Base-by-base conservation (phyloP, 2,329 filamentous ascomycete species). In the Colletotrichum eremochloae region DNA sequence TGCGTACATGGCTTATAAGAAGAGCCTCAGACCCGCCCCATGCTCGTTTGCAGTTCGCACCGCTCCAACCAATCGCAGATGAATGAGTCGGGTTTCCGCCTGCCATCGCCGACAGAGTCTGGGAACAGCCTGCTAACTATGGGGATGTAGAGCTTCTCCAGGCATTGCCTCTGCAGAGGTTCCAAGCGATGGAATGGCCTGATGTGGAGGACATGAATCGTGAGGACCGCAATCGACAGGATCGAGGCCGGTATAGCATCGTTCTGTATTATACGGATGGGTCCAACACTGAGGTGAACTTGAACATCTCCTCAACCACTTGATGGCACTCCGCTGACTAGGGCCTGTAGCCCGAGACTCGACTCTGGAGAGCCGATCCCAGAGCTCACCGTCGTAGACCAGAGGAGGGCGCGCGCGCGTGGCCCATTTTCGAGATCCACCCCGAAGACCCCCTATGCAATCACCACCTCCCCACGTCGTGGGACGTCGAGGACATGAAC, bases 211-310 rank as follows among this genome's bases (percentile, higher is more conserved):
- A 20, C 38, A 44, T 57, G 46, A 31, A 24, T 12, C 40, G 8
- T 12, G 36, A 48, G 42, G 20, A 33, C 5, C 63, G n/a, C 31
- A 7, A 46, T 46, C 67, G 31, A 14, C 52, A 36, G 38, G 64
- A 46, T 20, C 31, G n/a, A 33, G 36, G 56, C n/a, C 58, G 57
- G 11, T 72, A 63, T n/a, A 57, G 38, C 42, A 72, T 72, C 58
- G 53, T 68, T 9, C 42, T 66, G 31, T 72, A 56, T 38, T 62
- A 70, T 29, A 33, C 70, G 11, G 70, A 72, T 14, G 70, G 70
- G 2, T 29, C 36, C 5, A 72, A 66, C 48, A 42, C 50, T 6
- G 48, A 66, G 8, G 70, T 72, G 5, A 33, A 60, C 18, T 31
- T 7, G 8, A 50, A 1, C 44, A 20, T 3, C 24, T 14, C 6